Conservation (phyloP, 2,329 filamentous ascomycete species). For the Coniochaeta sp. region DNA sequence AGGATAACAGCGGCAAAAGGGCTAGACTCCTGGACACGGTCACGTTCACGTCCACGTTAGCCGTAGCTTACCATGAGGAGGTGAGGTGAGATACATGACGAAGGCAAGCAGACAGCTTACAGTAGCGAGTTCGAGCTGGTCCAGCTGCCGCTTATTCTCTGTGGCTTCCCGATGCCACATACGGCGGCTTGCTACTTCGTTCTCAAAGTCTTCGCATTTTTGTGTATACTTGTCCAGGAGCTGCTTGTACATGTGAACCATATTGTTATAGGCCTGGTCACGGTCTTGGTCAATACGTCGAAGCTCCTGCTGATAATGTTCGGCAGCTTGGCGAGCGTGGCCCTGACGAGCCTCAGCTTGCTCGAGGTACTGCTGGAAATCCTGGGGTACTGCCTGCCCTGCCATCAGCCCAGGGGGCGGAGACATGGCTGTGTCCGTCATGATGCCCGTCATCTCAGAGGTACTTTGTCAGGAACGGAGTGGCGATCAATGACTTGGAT, state of each 20-base stretch:
- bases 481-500: background rate
- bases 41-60: background rate
- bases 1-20: slow-evolving; percentile 25
- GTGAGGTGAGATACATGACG: background rate
- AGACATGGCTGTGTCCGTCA: background rate
- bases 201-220: background rate
- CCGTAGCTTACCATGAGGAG: background rate
- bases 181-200: background rate
- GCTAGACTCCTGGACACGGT: slow-evolving; percentile 18
- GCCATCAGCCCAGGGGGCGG: background rate
- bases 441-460: background rate
- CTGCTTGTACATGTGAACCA: background rate
- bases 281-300: background rate
- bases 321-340: background rate
- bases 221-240: background rate
- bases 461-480: background rate
- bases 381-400: background rate
- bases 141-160: background rate
- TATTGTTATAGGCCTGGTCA: background rate
- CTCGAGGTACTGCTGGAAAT: background rate
- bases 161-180: background rate
- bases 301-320: background rate
- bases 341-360: background rate
- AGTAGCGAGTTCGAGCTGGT: background rate
- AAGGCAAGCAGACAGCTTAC: too few species aligned